Evolutionary conservation across 352 stramenopile genomes (phyloP).

Genomic region (Globisporangium parvum): DNA sequence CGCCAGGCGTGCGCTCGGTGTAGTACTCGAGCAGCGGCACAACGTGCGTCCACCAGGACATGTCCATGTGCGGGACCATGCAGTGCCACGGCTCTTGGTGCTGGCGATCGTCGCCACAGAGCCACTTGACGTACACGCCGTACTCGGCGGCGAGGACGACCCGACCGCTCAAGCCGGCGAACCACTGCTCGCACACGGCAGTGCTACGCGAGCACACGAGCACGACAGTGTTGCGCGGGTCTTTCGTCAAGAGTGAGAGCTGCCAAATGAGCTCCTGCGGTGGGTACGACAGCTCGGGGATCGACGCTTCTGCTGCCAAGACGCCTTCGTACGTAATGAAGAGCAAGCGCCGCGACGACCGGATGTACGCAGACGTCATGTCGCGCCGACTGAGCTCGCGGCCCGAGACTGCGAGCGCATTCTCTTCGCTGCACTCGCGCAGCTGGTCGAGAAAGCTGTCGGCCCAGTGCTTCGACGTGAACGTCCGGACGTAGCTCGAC

Average conservation of each 20-base stretch:
- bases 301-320: slow-evolving; percentile 70
- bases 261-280: slow-evolving; percentile 81
- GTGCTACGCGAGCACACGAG: slow-evolving; percentile 66
- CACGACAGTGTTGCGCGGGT: slow-evolving; percentile 72
- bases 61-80: slow-evolving; percentile 79
- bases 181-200: slow-evolving; percentile 75
- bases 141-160: slow-evolving; percentile 76
- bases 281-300: slow-evolving; percentile 83
- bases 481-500: slow-evolving; percentile 79
- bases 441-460: slow-evolving; percentile 80
- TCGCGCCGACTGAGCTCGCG: slow-evolving; percentile 75
- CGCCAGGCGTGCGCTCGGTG: slow-evolving; percentile 74
- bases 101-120: slow-evolving; percentile 16
- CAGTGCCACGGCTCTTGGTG: slow-evolving; percentile 61
- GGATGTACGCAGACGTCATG: slow-evolving; percentile 81
- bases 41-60: slow-evolving; percentile 75
- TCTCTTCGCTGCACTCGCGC: slow-evolving; percentile 73
- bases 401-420: slow-evolving; percentile 52
- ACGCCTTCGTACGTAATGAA: slow-evolving; percentile 91
- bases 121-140: slow-evolving; percentile 76
- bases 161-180: slow-evolving; percentile 51
- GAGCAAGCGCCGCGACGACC: slow-evolving; percentile 57
- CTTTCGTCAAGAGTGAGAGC: slow-evolving; percentile 74
- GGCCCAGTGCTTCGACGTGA: slow-evolving; percentile 67
- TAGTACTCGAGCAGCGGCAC: slow-evolving; percentile 78